These are phyloP conservation scores for Calonectria pteridis DNA, from an alignment of 2,329 filamentous ascomycete species.

Conservation along the genomic window DNA sequence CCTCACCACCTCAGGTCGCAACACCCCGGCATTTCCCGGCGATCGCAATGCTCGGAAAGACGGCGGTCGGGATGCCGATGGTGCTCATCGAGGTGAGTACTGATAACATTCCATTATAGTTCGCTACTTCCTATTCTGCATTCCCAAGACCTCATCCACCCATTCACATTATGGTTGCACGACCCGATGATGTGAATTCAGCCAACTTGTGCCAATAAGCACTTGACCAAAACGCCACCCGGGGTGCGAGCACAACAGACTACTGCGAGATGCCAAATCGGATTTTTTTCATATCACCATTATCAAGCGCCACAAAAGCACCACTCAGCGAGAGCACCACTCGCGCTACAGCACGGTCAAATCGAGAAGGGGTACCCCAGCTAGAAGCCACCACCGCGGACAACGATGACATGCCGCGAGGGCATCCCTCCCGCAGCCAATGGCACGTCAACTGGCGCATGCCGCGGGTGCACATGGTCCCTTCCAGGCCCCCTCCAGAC, in stretches of 20 bases:
- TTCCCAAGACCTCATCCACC: background rate
- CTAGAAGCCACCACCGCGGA: conserved; percentile 17
- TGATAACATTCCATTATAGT: conserved; percentile 16
- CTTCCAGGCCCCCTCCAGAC: background rate
- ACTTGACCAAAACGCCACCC: background rate
- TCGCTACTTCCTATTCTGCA: conserved; percentile 4
- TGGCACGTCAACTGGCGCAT: conserved; percentile 16
- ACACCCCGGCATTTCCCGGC: conserved; percentile 42
- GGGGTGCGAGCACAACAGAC: background rate
- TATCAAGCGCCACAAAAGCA: conserved; percentile 15
- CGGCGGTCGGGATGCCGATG: conserved; percentile 32
- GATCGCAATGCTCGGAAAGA: conserved; percentile 29
- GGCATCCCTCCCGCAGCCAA: conserved; percentile 13
- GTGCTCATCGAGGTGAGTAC: conserved; percentile 30
- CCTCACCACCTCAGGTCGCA: conserved; percentile 42
- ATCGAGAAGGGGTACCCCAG: conserved; percentile 13
- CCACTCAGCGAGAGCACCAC: background rate
- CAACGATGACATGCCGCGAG: conserved; percentile 13
- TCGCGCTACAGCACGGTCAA: background rate
- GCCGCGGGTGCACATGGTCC: conserved; percentile 21
- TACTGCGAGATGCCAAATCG: background rate
- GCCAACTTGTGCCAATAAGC: background rate
- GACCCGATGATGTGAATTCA: conserved; percentile 11
- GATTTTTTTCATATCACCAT: conserved; percentile 1
- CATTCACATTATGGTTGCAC: conserved; percentile 9